Conservation (phyloP, 768 basidiomycete genomes). For the Cystobasidium onofrii region DNA sequence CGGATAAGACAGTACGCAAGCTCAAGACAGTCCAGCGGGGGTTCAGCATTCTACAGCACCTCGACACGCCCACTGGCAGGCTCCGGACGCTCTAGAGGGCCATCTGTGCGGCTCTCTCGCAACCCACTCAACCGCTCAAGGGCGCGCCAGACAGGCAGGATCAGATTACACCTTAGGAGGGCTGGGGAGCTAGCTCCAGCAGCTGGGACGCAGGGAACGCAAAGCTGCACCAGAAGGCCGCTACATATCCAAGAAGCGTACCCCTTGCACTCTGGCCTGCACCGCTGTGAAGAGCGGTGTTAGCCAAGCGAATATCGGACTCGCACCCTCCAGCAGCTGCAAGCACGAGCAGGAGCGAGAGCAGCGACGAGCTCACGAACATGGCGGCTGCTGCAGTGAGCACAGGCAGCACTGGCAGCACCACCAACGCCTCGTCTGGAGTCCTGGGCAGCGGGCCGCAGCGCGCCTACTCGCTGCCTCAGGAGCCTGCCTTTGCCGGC, state of each 20-base stretch:
- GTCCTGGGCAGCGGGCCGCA: background rate
- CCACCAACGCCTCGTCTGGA: background rate
- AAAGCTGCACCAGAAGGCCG: background rate
- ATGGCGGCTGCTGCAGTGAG: background rate
- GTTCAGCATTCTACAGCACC: background rate
- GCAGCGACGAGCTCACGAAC: background rate
- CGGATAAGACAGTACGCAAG: background rate
- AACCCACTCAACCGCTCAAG: background rate
- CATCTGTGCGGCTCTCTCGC: background rate
- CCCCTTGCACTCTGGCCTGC: background rate
- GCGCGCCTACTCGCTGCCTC: background rate
- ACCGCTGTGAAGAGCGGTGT: background rate
- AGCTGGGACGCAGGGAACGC: background rate
- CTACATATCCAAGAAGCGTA: background rate
- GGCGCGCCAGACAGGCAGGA: background rate
- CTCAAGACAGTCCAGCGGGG: background rate
- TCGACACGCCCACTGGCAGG: background rate
- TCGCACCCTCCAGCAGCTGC: background rate
- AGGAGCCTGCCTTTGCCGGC: background rate
- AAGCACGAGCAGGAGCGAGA: background rate
- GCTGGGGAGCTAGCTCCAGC: background rate
- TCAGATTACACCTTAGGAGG: background rate
- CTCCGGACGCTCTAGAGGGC: background rate
- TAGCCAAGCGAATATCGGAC: background rate
- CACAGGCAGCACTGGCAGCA: background rate